Percentiles rank a stretch among this genome's conserved stretches.
These are phyloP conservation scores for Curvularia hawaiiensis DNA, from an alignment of 2,329 filamentous ascomycete genomes.

Conservation along the genomic window DNA sequence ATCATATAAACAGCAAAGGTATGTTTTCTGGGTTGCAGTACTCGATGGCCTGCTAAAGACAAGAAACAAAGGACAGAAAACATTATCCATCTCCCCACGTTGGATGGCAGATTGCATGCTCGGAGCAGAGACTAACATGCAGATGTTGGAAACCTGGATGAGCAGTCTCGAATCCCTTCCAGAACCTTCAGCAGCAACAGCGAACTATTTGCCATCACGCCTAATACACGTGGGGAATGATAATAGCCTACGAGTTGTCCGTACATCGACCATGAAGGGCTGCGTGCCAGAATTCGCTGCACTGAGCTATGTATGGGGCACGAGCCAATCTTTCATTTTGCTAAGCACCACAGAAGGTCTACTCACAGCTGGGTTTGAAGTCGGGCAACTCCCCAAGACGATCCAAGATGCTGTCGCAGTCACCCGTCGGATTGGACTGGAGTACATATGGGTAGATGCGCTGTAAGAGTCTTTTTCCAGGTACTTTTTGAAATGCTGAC, in stretches of 20 bases:
- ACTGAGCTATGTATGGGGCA: constrained; percentile 15
- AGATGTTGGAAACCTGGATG: background rate
- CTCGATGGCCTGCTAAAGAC: background rate
- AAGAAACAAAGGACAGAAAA: background rate
- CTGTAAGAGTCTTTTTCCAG: constrained; percentile 1
- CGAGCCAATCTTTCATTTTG: constrained; percentile 8
- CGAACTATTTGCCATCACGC: background rate
- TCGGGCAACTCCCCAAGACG: constrained; percentile 12
- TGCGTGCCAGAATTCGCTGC: constrained; percentile 4
- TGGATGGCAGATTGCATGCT: background rate
- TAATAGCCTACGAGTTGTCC: background rate
- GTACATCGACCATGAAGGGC: background rate
- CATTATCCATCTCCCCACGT: background rate
- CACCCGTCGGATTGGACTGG: constrained; percentile 10
- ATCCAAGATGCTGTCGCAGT: constrained; percentile 17
- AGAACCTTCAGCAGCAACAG: background rate
- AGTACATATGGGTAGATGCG: constrained; percentile 21
- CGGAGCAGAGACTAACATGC: background rate
- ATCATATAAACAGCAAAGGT: background rate
- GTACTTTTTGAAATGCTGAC: background rate
- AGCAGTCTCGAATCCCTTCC: background rate
- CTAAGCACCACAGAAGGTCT: background rate
- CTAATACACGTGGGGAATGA: background rate
- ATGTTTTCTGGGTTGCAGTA: background rate
- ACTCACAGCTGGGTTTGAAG: constrained; percentile 1